Conservation (phyloP, 805 yeast genomes). For the Kluyveromyces lactis region DNA sequence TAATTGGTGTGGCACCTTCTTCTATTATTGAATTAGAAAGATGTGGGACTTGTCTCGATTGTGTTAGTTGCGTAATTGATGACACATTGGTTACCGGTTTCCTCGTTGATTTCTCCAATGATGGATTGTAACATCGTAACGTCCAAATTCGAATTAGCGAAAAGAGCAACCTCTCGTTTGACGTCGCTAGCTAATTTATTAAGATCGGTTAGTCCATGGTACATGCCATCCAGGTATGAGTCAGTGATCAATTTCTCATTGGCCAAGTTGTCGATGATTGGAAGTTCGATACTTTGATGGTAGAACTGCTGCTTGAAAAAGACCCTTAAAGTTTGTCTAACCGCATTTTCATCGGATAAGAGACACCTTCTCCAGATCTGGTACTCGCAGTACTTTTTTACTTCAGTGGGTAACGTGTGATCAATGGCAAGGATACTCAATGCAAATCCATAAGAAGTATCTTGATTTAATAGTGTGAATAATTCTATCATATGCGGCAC, state of each 20-base stretch:
- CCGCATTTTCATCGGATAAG: constrained; percentile 43
- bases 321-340: constrained; percentile 33
- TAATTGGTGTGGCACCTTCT: too few relatives aligned
- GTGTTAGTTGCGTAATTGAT: constrained; percentile 32
- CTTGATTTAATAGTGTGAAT: constrained; percentile 38
- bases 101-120: constrained; percentile 32
- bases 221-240: constrained; percentile 14
- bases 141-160: constrained; percentile 10
- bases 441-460: constrained; percentile 35
- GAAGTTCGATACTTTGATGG: constrained; percentile 22
- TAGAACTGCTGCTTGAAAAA: constrained; percentile 30
- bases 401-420: constrained; percentile 6
- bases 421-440: constrained; percentile 41
- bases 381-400: constrained; percentile 25
- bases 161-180: constrained; percentile 24
- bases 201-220: constrained; percentile 7
- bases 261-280: constrained; percentile 14
- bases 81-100: constrained; percentile 27
- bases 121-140: constrained; percentile 27
- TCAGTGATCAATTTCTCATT: constrained; percentile 11
- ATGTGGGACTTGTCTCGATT: constrained; percentile 18
- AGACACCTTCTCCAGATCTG: constrained; percentile 56
- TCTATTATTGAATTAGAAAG: constrained; percentile 10
- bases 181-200: constrained; percentile 20
- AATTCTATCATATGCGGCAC: constrained; percentile 43